Evolutionary conservation across 23 red algal species (phyloP).

Genomic region (Gracilaria domingensis): DNA sequence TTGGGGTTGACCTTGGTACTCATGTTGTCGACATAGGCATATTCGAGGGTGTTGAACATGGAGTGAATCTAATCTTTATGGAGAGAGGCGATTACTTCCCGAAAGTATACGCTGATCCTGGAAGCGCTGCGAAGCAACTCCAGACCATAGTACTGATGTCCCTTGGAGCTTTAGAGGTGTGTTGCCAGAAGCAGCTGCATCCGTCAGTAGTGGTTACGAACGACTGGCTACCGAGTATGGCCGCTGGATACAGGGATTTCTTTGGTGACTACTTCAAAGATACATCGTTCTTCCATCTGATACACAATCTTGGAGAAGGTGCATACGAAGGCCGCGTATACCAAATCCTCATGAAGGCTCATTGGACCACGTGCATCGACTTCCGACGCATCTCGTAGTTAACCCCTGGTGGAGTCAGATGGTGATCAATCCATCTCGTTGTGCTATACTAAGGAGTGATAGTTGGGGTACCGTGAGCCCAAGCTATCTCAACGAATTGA

Average conservation of each 20-base stretch:
- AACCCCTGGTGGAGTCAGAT: slow-evolving; percentile 88
- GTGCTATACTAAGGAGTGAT: slow-evolving; percentile 86
- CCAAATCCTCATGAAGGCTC: slow-evolving; percentile 78
- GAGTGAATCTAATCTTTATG: slow-evolving; percentile 95
- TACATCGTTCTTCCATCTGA: slow-evolving; percentile 97
- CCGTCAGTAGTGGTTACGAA: slow-evolving; percentile 94
- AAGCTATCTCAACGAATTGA: slow-evolving; percentile 93
- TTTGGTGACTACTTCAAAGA: slow-evolving; percentile 96
- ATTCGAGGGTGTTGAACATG: slow-evolving; percentile 91
- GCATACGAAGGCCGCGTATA: slow-evolving; percentile 96
- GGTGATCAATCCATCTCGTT: slow-evolving; percentile 94
- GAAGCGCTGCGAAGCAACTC: slow-evolving; percentile 73
- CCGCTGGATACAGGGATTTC: slow-evolving; percentile 90
- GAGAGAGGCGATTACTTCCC: slow-evolving; percentile 92
- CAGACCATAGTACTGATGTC: slow-evolving; percentile 90
- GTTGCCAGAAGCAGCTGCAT: slow-evolving; percentile 85
- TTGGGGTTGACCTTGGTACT: slow-evolving; percentile 87
- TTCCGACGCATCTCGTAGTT: slow-evolving; percentile 82
- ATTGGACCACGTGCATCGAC: slow-evolving; percentile 87
- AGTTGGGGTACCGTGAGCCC: slow-evolving; percentile 97
- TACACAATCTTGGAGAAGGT: slow-evolving; percentile 96
- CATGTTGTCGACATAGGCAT: slow-evolving; percentile 89
- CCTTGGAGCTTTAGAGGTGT: slow-evolving; percentile 87
- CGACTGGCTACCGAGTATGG: slow-evolving; percentile 95
- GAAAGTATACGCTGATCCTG: slow-evolving; percentile 96